Percentiles rank a stretch among this genome's conserved stretches.
Conservation (phyloP, 192 early-diverging fungal species). For the Coemansia sp. region DNA sequence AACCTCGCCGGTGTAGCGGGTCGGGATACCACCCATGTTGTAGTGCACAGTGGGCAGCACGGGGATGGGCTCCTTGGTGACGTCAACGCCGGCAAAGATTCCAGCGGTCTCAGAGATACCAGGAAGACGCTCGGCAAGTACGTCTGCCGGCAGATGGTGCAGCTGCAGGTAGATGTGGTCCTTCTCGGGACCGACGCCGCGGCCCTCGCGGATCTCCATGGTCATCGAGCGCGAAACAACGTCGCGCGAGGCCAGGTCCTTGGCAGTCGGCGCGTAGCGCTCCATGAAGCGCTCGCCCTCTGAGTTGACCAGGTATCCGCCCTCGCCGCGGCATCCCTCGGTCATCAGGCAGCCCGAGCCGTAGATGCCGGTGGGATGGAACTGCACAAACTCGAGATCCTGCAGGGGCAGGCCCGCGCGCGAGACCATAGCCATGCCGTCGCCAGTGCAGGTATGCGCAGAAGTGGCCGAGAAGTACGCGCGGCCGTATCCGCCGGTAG, state of each 20-base stretch:
- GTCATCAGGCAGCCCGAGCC: conserved; percentile 97
- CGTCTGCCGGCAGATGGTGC: conserved; percentile 87
- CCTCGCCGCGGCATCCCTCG: conserved; percentile 95
- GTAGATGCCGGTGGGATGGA: conserved; percentile 99
- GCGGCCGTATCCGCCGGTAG: conserved; percentile 99
- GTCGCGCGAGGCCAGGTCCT: conserved; percentile 97
- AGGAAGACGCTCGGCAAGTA: conserved; percentile 88
- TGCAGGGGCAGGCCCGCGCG: conserved; percentile 95
- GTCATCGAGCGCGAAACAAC: conserved; percentile 99
- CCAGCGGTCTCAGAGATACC: conserved; percentile 99
- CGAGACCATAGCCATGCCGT: conserved; percentile 98
- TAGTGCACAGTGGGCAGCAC: conserved; percentile 99
- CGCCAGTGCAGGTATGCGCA: conserved; percentile 98
- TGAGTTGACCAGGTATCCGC: conserved; percentile 93
- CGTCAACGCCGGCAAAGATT: conserved; percentile 98
- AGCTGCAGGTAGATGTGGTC: conserved; percentile 97
- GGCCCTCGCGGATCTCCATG: conserved; percentile 94
- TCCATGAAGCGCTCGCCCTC: conserved; percentile 99
- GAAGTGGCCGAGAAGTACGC: conserved; percentile 98
- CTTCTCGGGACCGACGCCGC: conserved; percentile 93
- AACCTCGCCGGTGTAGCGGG: conserved; percentile 95
- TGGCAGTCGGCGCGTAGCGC: conserved; percentile 97
- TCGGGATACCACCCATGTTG: conserved; percentile 99
- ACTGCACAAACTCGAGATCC: conserved; percentile 99
- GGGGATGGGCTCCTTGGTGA: conserved; percentile 99